These are phyloP conservation scores for Sechiopsis laciniata DNA, from an alignment of 306 rosid species.

Conservation along the genomic window DNA sequence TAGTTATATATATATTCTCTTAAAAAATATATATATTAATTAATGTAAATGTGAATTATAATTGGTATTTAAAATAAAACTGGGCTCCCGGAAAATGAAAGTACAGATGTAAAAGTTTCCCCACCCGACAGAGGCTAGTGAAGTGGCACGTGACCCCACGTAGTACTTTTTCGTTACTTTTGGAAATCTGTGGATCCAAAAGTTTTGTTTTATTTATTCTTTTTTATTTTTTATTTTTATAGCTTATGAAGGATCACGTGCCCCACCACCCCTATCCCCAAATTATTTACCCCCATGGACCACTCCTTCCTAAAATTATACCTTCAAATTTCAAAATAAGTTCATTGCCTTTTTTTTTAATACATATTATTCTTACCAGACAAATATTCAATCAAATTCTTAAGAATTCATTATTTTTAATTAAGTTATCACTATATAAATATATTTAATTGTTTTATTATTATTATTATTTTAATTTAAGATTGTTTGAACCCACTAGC, in stretches of 20 bases:
- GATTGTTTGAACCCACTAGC: too few species aligned
- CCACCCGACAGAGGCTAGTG: conserved; percentile 17
- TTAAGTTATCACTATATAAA: too few species aligned
- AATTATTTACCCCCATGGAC: conserved; percentile 11
- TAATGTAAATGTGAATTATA: neutral
- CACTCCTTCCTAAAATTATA: neutral
- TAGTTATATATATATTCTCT: too few species aligned
- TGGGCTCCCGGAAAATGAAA: conserved; percentile 10
- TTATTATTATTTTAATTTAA: too few species aligned
- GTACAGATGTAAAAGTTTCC: conserved; percentile 9
- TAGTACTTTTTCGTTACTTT: too few species aligned
- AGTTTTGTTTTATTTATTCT: neutral
- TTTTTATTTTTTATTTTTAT: neutral
- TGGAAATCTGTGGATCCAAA: conserved; percentile 19
- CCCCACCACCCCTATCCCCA: conserved; percentile 2
- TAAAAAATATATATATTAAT: neutral
- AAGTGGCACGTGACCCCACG: neutral
- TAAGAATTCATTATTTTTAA: too few species aligned
- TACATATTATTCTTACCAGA: too few species aligned
- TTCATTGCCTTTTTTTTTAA: too few species aligned
- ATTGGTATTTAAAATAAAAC: neutral
- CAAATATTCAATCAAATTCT: too few species aligned
- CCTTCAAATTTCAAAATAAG: neutral
- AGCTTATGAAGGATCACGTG: neutral
- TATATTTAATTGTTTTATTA: too few species aligned